Percentiles rank a stretch among this genome's conserved stretches.
These are phyloP conservation scores for Punica granatum DNA, from an alignment of 345 rosid species.

Conservation along the genomic window DNA sequence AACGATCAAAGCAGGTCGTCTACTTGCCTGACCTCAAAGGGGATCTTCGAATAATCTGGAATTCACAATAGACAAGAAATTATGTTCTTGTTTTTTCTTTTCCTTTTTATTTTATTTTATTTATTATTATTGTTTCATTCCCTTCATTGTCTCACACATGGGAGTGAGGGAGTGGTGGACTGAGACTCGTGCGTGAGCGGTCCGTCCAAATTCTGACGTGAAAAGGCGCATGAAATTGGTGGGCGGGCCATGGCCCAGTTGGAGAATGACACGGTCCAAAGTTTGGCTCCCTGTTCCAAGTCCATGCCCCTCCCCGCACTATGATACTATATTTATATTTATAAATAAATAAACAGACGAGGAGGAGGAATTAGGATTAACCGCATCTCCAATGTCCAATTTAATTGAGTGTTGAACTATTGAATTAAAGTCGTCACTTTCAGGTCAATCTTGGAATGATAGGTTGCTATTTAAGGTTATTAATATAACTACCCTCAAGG, in stretches of 20 bases:
- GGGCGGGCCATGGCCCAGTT: background rate
- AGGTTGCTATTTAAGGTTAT: too few relatives aligned
- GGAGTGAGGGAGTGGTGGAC: background rate
- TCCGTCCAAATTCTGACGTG: background rate
- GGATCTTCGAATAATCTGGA: too few relatives aligned
- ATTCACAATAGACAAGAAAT: background rate
- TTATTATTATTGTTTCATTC: background rate
- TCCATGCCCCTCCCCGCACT: background rate
- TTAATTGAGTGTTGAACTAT: too few relatives aligned
- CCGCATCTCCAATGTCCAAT: too few relatives aligned
- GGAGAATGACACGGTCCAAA: background rate
- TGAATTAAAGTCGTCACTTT: too few relatives aligned
- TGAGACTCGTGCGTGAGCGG: background rate
- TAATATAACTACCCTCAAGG: too few relatives aligned
- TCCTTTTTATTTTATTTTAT: background rate
- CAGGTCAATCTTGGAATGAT: too few relatives aligned
- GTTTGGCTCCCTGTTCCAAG: background rate
- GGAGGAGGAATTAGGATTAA: too few relatives aligned
- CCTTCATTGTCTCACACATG: background rate
- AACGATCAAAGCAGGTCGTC: too few relatives aligned
- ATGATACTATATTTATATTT: too few relatives aligned
- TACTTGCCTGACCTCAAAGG: too few relatives aligned
- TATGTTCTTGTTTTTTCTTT: background rate
- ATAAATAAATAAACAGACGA: background rate
- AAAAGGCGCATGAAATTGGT: background rate